These are phyloP conservation scores for Dendrobium catenatum DNA, from an alignment of 106 monocot genomes.

Conservation along the genomic window DNA sequence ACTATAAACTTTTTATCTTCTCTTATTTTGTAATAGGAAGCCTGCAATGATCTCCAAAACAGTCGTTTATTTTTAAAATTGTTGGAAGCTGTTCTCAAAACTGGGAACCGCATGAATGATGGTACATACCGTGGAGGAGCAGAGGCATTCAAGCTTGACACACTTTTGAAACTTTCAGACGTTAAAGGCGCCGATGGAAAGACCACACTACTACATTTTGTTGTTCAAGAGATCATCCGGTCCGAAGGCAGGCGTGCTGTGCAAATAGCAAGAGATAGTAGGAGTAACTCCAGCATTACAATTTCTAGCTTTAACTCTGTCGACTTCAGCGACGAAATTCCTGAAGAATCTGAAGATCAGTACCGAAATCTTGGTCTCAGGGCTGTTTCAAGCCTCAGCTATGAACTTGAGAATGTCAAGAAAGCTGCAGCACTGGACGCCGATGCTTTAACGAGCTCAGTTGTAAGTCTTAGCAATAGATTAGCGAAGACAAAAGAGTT, in stretches of 20 bases:
- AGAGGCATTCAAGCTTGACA: constrained; percentile 57
- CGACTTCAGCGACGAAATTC: constrained; percentile 23
- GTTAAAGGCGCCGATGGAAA: constrained; percentile 57
- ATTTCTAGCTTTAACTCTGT: constrained; percentile 26
- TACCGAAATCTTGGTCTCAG: constrained; percentile 28
- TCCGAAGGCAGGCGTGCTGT: constrained; percentile 48
- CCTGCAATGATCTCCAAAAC: constrained; percentile 42
- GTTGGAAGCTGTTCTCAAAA: constrained; percentile 59
- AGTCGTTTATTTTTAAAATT: constrained; percentile 45
- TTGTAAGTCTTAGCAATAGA: constrained; percentile 23
- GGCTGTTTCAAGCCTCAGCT: constrained; percentile 28
- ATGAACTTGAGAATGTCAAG: constrained; percentile 57
- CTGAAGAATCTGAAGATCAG: constrained; percentile 24
- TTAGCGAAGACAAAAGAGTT: constrained; percentile 30
- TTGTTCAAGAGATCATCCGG: constrained; percentile 47
- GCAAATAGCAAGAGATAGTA: constrained; percentile 22
- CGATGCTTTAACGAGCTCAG: constrained; percentile 26
- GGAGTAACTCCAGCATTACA: constrained; percentile 22
- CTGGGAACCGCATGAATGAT: constrained; percentile 65
- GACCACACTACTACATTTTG: constrained; percentile 61
- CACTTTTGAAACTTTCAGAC: constrained; percentile 56
- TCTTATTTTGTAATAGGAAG: constrained; percentile 21
- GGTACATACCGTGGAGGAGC: constrained; percentile 58
- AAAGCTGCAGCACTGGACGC: constrained; percentile 45
- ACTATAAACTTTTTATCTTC: background rate